Base-by-base conservation (phyloP, 495 filamentous ascomycete species). In the Neurospora cerealis region DNA sequence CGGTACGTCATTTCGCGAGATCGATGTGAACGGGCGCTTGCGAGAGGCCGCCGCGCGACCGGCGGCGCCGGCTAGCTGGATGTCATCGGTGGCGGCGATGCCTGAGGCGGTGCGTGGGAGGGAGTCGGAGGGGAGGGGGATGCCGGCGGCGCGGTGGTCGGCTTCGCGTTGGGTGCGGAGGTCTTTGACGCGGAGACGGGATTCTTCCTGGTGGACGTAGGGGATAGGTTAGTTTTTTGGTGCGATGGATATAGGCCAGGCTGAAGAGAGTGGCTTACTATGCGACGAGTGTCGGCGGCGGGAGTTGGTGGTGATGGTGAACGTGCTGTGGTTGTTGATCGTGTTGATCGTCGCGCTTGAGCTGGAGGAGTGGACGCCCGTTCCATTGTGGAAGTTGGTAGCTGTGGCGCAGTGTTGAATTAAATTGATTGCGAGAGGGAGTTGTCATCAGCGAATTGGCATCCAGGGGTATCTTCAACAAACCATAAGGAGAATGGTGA, bases 181-280 rank as follows among this genome's bases (percentile, higher is more conserved):
- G 21, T 94, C 95, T 87, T 97, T 98, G 40, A 96, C 96, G 86
- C 90, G 93, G 60, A 97, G 90, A 54, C 96, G 92, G 77, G 91
- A 95, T 77, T 93, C 87, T 89, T 98, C 96, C 94, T 97, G 73
- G 11, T 19, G 72, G 17, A 4, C 13, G 13, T 5, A 21, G 66
- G 2, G 38, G 39, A 71, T 77, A 60, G 37, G 13, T 28, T 32
- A n/a, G 1, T 7, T 40, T n/a, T 17, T 34, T 17, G 28, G 38
- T 37, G 70, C 37, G 54, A 36, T 1, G 69, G 38, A 3, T 10
- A 19, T 38, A 5, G 19, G 3, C 2, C 28, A 0, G 54, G 11
- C 10, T 24, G 32, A n/a, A n/a, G 9, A 24, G 38, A 54, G 32
- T 39, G 2, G 17, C 84, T 78, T 84, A 93, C 91, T 71, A 93